These are phyloP conservation scores for Anthracocystis walkeri DNA, from an alignment of 1,284 basidiomycete species.

Conservation along the genomic window DNA sequence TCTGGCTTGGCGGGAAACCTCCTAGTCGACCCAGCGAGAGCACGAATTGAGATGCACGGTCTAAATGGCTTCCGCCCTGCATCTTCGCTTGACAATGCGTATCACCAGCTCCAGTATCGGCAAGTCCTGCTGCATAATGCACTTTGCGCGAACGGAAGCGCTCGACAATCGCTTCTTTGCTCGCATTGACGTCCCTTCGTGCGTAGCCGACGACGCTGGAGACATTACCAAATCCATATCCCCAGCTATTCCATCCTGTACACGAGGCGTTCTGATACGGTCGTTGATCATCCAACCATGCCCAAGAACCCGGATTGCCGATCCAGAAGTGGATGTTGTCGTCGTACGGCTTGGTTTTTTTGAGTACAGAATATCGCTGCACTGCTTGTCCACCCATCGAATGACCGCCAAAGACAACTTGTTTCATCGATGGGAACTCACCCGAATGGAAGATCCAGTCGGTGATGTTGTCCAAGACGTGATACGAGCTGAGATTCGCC, in stretches of 20 bases:
- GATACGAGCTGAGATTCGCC: constrained; percentile 50
- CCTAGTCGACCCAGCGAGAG: constrained; percentile 34
- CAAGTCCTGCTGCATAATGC: constrained; percentile 57
- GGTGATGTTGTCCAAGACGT: constrained; percentile 58
- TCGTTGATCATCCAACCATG: constrained; percentile 54
- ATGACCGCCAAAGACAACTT: constrained; percentile 64
- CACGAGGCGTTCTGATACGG: constrained; percentile 41
- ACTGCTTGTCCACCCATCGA: constrained; percentile 65
- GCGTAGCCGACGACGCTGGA: constrained; percentile 47
- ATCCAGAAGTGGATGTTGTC: constrained; percentile 62
- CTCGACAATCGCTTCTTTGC: constrained; percentile 45
- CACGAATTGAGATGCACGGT: constrained; percentile 62
- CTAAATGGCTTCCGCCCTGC: constrained; percentile 64
- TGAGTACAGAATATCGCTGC: constrained; percentile 59
- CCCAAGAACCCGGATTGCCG: constrained; percentile 65
- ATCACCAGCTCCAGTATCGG: constrained; percentile 62
- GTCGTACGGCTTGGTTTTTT: constrained; percentile 61
- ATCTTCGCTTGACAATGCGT: constrained; percentile 61
- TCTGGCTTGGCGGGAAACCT: constrained; percentile 55
- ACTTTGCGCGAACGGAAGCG: constrained; percentile 54
- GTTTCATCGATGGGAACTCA: constrained; percentile 59
- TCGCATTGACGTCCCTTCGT: constrained; percentile 53
- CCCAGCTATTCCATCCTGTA: constrained; percentile 46
- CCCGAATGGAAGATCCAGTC: constrained; percentile 55
- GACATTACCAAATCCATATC: constrained; percentile 57